phyloP scores from a whole-genome alignment of 495 filamentous ascomycete genomes.

The Barbatosphaeria neglecta region DNA sequence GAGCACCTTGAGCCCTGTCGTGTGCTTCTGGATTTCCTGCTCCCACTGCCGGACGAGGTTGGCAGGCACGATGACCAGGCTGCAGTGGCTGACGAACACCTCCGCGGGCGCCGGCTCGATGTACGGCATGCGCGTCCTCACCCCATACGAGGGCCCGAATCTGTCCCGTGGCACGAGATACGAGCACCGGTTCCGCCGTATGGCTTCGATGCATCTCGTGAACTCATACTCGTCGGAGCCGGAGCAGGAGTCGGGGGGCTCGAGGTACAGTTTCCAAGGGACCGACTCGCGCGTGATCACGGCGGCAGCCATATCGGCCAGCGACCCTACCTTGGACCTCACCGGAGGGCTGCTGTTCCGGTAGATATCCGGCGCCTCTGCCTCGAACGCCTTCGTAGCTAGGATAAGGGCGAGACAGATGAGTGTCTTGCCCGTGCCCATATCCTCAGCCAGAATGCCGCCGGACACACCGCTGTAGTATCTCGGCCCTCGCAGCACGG shows the following conservation, averaged over 20 bases:
- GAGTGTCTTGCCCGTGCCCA: constrained; percentile 72
- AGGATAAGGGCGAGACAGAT: constrained; percentile 76
- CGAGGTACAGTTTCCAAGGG: constrained; percentile 57
- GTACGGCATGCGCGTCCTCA: constrained; percentile 24
- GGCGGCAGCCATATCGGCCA: constrained; percentile 59
- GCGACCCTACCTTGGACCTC: constrained; percentile 13
- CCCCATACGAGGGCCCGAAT: constrained; percentile 28
- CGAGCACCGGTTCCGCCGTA: constrained; percentile 39
- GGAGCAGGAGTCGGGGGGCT: constrained; percentile 7
- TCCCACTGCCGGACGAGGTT: constrained; percentile 65
- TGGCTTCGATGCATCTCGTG: constrained; percentile 38
- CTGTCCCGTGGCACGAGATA: constrained; percentile 47
- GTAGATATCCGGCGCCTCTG: constrained; percentile 43
- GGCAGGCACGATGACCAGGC: constrained; percentile 55
- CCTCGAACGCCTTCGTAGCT: constrained; percentile 61
- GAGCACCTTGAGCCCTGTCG: constrained; percentile 51
- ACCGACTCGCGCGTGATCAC: constrained; percentile 50
- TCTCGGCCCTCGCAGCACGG: constrained; percentile 47
- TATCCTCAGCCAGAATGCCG: constrained; percentile 66
- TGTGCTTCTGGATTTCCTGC: constrained; percentile 57
- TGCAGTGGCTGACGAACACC: constrained; percentile 54
- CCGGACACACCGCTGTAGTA: constrained; percentile 67
- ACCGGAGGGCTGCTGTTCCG: not conserved
- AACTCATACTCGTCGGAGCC: constrained; percentile 25
- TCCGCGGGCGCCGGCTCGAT: constrained; percentile 23